Conservation (phyloP, 768 basidiomycete genomes). For the Mycena galericulata region DNA sequence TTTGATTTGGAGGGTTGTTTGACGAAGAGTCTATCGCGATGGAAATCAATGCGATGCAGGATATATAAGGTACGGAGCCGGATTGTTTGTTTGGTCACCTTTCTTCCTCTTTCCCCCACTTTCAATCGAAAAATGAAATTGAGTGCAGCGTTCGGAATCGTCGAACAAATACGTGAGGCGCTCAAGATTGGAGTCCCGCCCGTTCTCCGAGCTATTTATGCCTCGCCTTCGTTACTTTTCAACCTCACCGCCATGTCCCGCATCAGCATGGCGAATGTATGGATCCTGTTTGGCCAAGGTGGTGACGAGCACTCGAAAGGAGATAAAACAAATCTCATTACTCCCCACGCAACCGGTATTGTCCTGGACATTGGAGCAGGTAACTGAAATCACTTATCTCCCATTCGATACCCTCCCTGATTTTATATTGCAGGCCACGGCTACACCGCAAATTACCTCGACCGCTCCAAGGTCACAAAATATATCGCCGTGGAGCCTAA, state of each 20-base stretch:
- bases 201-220: constrained; percentile 41
- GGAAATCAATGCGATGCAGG: neutral
- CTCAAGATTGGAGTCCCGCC: constrained; percentile 57
- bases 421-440: constrained; percentile 62
- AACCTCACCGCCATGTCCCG: constrained; percentile 58
- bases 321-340: constrained; percentile 62
- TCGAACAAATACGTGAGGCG: constrained; percentile 47
- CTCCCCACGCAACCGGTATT: constrained; percentile 65
- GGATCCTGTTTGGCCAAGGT: constrained; percentile 62
- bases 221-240: constrained; percentile 59
- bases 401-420: neutral
- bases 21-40: neutral
- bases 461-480: constrained; percentile 63
- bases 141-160: neutral
- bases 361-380: constrained; percentile 81
- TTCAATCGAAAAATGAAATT: constrained; percentile 7
- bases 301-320: constrained; percentile 54
- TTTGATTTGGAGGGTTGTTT: neutral
- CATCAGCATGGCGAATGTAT: constrained; percentile 69
- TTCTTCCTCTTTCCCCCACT: constrained; percentile 1
- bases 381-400: constrained; percentile 35
- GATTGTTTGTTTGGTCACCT: constrained; percentile 3
- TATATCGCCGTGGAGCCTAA: constrained; percentile 85
- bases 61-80: neutral
- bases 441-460: constrained; percentile 72